Conservation (phyloP, 768 basidiomycete species). For the Ramaria sp. region DNA sequence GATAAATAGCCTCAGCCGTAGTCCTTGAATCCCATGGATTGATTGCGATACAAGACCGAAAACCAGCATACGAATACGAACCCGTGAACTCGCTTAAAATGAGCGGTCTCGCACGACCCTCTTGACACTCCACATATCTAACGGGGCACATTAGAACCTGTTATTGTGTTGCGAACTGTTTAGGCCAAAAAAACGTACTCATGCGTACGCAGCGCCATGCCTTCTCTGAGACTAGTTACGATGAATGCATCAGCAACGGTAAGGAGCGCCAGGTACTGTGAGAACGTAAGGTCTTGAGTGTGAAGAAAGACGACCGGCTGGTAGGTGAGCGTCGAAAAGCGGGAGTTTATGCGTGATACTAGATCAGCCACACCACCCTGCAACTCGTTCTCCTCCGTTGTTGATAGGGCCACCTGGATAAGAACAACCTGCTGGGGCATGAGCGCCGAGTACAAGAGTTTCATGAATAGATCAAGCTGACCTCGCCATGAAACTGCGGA, state of each 20-base stretch:
- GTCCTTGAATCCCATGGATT: slow-evolving; percentile 80
- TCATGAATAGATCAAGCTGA: slow-evolving; percentile 17
- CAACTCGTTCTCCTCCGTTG: slow-evolving; percentile 63
- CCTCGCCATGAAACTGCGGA: slow-evolving; percentile 73
- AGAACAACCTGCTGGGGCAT: slow-evolving; percentile 45
- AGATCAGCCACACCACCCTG: slow-evolving; percentile 65
- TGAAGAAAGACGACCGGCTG: slow-evolving; percentile 83
- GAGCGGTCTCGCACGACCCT: slow-evolving; percentile 52
- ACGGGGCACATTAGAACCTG: background rate
- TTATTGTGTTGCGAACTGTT: background rate
- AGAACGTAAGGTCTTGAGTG: slow-evolving; percentile 75
- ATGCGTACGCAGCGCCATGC: slow-evolving; percentile 63
- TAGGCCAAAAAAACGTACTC: slow-evolving; percentile 12
- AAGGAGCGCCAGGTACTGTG: slow-evolving; percentile 73
- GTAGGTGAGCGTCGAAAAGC: slow-evolving; percentile 77
- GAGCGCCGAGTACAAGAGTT: background rate
- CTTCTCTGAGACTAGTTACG: slow-evolving; percentile 75
- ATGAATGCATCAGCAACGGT: slow-evolving; percentile 80
- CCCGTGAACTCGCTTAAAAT: slow-evolving; percentile 86
- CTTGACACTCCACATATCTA: slow-evolving; percentile 71
- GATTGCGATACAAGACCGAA: slow-evolving; percentile 75
- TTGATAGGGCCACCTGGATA: slow-evolving; percentile 81
- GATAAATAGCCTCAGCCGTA: slow-evolving; percentile 72
- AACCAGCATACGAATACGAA: slow-evolving; percentile 77
- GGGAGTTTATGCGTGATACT: slow-evolving; percentile 71